Evolutionary conservation across 768 basidiomycete species (phyloP).

Genomic region (Amanita phalloides): DNA sequence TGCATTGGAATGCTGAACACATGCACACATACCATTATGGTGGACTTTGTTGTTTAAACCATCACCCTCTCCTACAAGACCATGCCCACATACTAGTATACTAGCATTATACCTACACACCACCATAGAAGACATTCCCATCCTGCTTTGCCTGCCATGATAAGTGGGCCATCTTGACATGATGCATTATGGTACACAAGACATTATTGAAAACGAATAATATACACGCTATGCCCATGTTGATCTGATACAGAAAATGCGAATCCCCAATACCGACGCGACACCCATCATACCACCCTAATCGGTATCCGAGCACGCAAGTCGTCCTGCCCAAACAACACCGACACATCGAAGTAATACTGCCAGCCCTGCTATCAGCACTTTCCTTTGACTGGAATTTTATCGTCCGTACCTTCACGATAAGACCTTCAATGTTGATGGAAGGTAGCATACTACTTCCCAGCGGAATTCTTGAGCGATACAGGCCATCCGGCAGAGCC

Average conservation of each 20-base stretch:
- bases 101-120: too few species aligned
- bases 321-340: slow-evolving; percentile 53
- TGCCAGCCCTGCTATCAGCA: slow-evolving; percentile 15
- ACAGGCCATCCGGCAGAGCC: slow-evolving; percentile 56
- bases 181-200: too few species aligned
- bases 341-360: slow-evolving; percentile 70
- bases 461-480: slow-evolving; percentile 46
- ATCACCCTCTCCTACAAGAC: too few species aligned
- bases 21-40: too few species aligned
- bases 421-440: slow-evolving; percentile 57
- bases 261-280: neutral
- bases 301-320: slow-evolving; percentile 53
- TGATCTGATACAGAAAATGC: too few species aligned
- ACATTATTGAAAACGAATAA: neutral
- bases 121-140: too few species aligned
- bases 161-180: too few species aligned
- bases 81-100: too few species aligned
- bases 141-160: too few species aligned
- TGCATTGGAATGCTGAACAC: too few species aligned
- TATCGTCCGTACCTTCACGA: slow-evolving; percentile 44
- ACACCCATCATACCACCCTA: slow-evolving; percentile 11
- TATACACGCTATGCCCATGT: too few species aligned
- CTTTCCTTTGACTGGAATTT: slow-evolving; percentile 3
- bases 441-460: slow-evolving; percentile 50
- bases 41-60: too few species aligned